phyloP scores from a whole-genome alignment of 108 stramenopile genomes.

The Chaetoceros tenuissimus region DNA sequence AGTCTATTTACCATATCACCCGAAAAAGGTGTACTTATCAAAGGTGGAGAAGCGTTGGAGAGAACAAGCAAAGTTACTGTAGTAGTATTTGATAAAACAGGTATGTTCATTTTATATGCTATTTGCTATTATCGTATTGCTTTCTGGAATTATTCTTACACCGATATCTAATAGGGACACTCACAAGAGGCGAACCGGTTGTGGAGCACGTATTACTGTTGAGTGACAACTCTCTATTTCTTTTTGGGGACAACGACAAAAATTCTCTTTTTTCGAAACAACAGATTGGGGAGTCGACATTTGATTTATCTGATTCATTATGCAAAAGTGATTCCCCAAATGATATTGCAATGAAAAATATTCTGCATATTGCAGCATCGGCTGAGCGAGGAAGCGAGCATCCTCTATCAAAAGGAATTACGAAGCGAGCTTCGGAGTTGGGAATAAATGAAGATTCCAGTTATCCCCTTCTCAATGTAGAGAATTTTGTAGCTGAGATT shows the following conservation, averaged over 20 bases:
- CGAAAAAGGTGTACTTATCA: conserved; percentile 85
- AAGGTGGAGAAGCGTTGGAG: conserved; percentile 85
- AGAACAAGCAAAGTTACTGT: conserved; percentile 38
- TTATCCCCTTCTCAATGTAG: conserved; percentile 14
- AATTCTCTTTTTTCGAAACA: too few relatives aligned
- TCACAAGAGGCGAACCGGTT: conserved; percentile 22
- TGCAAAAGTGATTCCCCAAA: too few relatives aligned
- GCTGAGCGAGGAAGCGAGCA: conserved; percentile 52
- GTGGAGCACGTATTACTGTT: conserved; percentile 29
- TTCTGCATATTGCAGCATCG: conserved; percentile 36
- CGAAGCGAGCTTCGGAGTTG: conserved; percentile 19
- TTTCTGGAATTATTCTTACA: too few relatives aligned
- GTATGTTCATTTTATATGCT: conserved; percentile 48
- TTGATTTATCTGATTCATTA: too few relatives aligned
- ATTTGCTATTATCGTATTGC: conserved; percentile 17
- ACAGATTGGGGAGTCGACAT: too few relatives aligned
- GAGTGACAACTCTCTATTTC: conserved; percentile 11
- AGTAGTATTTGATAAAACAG: conserved; percentile 90
- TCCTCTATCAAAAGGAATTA: conserved; percentile 41
- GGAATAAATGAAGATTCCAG: conserved; percentile 24
- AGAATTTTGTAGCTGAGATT: conserved; percentile 42
- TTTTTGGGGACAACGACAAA: too few relatives aligned
- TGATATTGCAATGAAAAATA: conserved; percentile 20
- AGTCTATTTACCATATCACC: too few relatives aligned
- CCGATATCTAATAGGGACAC: conserved; percentile 3